phyloP scores from a whole-genome alignment of 2,329 filamentous ascomycete genomes.

The Aspergillus luchuensis region DNA sequence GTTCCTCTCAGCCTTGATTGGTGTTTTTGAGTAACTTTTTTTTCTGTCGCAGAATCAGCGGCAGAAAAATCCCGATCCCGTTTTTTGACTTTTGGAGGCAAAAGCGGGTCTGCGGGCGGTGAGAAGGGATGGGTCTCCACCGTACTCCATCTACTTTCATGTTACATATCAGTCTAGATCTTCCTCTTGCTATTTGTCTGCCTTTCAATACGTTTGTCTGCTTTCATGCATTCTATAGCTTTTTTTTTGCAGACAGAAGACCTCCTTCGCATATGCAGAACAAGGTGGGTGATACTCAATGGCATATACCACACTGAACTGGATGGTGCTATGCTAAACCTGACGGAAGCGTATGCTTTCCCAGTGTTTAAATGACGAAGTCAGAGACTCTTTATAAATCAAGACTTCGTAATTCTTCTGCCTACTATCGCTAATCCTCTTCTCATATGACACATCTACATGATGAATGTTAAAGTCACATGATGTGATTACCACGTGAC shows the following conservation, averaged over 20 bases:
- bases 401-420: no score
- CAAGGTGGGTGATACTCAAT: no score
- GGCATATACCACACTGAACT: no score
- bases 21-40: slow-evolving; percentile 14
- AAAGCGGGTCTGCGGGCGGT: slow-evolving; percentile 28
- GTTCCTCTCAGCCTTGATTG: slow-evolving; percentile 15
- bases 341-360: no score
- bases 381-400: no score
- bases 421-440: background rate
- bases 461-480: background rate
- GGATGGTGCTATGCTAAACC: no score
- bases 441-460: background rate
- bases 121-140: slow-evolving; percentile 10
- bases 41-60: slow-evolving; percentile 35
- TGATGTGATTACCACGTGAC: background rate
- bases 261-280: no score
- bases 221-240: background rate
- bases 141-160: background rate
- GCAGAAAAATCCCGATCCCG: slow-evolving; percentile 35
- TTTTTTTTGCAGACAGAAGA: background rate
- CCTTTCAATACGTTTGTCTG: background rate
- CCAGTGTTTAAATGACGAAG: no score
- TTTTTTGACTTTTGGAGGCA: slow-evolving; percentile 11
- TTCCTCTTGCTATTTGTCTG: background rate
- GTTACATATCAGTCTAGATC: background rate